Percentiles rank a stretch among this genome's conserved stretches.
Evolutionary conservation across 768 basidiomycete species (phyloP).

Genomic region (Collybia sordida): DNA sequence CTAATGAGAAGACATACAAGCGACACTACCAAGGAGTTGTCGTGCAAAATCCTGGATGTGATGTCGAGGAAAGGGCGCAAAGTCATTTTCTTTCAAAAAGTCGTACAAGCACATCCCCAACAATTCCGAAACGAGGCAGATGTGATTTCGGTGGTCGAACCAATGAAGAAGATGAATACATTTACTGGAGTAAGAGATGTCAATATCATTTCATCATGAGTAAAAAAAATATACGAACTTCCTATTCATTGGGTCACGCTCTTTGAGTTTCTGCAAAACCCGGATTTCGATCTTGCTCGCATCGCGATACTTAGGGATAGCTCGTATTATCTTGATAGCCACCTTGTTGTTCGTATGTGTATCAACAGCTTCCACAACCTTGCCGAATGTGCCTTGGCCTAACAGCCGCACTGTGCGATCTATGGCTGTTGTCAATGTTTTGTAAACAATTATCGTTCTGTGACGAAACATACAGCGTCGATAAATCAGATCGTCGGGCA

Average conservation of each 20-base stretch:
- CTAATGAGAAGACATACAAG: conserved; percentile 62
- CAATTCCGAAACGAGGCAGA: conserved; percentile 94
- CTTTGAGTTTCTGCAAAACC: conserved; percentile 88
- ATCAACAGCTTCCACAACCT: conserved; percentile 94
- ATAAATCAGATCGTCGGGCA: conserved; percentile 85
- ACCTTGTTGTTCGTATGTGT: conserved; percentile 72
- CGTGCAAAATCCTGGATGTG: conserved; percentile 96
- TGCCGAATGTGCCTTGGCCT: conserved; percentile 98
- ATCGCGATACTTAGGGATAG: conserved; percentile 98
- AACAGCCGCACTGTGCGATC: conserved; percentile 90
- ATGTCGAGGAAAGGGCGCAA: conserved; percentile 91
- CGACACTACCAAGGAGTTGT: conserved; percentile 89
- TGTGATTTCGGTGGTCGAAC: conserved; percentile 98
- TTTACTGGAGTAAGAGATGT: conserved; percentile 60
- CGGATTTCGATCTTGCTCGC: conserved; percentile 98
- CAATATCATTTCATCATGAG: conserved; percentile 5
- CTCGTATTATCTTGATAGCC: conserved; percentile 98
- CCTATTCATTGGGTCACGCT: conserved; percentile 82
- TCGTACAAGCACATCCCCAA: conserved; percentile 98
- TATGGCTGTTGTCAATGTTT: conserved; percentile 30
- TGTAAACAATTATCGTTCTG: conserved; percentile 6
- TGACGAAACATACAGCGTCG: conserved; percentile 65
- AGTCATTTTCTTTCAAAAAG: conserved; percentile 97
- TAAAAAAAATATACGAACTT: conserved; percentile 58
- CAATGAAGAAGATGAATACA: conserved; percentile 93